A percentile compares a stretch with the other conserved stretches of the same genome.
Conservation (phyloP, 176 grass and related monocot species). For the Carex littledalei region DNA sequence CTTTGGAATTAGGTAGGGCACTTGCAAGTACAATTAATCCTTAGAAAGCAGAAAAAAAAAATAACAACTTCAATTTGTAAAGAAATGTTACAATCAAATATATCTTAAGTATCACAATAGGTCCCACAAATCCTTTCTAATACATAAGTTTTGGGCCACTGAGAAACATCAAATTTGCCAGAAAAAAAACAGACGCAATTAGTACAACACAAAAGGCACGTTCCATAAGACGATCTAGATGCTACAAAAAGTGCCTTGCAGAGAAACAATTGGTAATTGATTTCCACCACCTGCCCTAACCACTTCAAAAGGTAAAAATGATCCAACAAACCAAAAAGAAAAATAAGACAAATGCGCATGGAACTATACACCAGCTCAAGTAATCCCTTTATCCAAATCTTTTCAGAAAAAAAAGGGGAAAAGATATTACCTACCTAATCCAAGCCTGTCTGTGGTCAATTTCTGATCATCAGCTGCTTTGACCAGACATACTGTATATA, state of each 20-base stretch:
- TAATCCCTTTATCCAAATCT: neutral
- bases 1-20: neutral
- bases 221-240: neutral
- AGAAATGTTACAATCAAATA: neutral
- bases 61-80: neutral
- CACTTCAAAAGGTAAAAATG: neutral
- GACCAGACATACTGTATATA: neutral
- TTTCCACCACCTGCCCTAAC: neutral
- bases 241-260: neutral
- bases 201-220: neutral
- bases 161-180: neutral
- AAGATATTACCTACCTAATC: neutral
- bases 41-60: neutral
- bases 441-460: neutral
- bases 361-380: neutral
- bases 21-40: neutral
- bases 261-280: neutral
- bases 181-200: neutral
- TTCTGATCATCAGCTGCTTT: neutral
- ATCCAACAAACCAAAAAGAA: neutral
- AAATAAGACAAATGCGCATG: neutral
- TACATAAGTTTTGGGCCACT: neutral
- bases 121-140: neutral
- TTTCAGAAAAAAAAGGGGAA: neutral
- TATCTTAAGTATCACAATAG: neutral